A percentile compares a stretch with the other conserved stretches of the same genome.
phyloP scores from a whole-genome alignment of 768 basidiomycete genomes.

The Suillus luteus region DNA sequence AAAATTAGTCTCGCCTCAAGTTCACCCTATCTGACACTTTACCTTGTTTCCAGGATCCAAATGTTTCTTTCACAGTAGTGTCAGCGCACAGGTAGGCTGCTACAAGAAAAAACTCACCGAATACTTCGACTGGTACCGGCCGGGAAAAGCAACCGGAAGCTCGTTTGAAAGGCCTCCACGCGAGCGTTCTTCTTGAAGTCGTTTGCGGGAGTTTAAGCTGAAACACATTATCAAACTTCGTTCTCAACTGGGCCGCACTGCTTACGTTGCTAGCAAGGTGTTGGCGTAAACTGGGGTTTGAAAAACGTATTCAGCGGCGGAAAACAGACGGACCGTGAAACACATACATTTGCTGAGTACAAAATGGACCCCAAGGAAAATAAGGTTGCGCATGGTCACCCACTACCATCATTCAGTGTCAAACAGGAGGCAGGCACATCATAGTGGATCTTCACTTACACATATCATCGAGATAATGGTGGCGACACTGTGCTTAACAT shows the following conservation, averaged over 20 bases:
- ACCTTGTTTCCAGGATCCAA: background rate
- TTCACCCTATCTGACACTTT: background rate
- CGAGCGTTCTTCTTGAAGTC: slow-evolving; percentile 32
- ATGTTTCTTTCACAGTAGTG: background rate
- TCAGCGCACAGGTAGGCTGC: background rate
- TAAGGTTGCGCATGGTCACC: slow-evolving; percentile 49
- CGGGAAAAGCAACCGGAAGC: slow-evolving; percentile 27
- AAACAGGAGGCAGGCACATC: background rate
- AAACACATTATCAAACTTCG: background rate
- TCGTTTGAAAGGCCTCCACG: slow-evolving; percentile 31
- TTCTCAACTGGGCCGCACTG: background rate
- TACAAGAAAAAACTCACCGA: background rate
- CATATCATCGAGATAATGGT: slow-evolving; percentile 45
- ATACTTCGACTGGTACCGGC: slow-evolving; percentile 18
- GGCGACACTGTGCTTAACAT: slow-evolving; percentile 29
- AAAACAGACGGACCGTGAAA: background rate
- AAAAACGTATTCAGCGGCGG: slow-evolving; percentile 1
- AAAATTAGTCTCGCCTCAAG: background rate
- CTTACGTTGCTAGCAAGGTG: slow-evolving; percentile 48
- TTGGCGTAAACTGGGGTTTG: slow-evolving; percentile 47
- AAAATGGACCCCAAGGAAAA: slow-evolving; percentile 56
- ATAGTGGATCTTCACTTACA: slow-evolving; percentile 29
- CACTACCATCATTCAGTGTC: slow-evolving; percentile 33
- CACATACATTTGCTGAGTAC: slow-evolving; percentile 51
- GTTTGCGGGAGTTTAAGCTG: slow-evolving; percentile 41